A percentile compares a stretch with the other conserved stretches of the same genome.
phyloP scores from a whole-genome alignment of 1,284 basidiomycete species.

The Austroboletus novae-zelandiae region DNA sequence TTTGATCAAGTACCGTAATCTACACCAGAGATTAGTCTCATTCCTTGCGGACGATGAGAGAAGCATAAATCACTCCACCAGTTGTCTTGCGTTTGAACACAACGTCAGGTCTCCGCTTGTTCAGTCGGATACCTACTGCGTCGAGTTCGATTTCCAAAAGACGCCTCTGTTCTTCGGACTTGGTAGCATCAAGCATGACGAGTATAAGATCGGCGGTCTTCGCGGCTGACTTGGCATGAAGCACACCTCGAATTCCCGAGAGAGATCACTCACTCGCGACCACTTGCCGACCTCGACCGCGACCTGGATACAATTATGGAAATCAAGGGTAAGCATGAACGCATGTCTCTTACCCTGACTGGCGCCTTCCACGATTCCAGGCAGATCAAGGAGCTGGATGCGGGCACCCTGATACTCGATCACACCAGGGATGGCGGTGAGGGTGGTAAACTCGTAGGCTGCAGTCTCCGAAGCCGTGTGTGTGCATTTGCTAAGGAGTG shows the following conservation, averaged over 20 bases:
- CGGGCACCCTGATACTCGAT: slow-evolving; percentile 91
- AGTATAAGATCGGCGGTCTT: slow-evolving; percentile 97
- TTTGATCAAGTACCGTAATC: slow-evolving; percentile 27
- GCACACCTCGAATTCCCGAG: background rate
- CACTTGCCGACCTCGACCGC: slow-evolving; percentile 94
- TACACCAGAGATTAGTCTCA: slow-evolving; percentile 1
- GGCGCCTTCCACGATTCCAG: slow-evolving; percentile 97
- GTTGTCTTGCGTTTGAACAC: slow-evolving; percentile 85
- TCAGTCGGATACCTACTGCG: slow-evolving; percentile 94
- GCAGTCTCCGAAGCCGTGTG: slow-evolving; percentile 88
- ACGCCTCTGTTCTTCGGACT: slow-evolving; percentile 88
- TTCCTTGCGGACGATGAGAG: background rate
- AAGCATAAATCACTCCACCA: slow-evolving; percentile 70
- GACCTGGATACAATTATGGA: slow-evolving; percentile 43
- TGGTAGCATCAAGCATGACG: slow-evolving; percentile 95
- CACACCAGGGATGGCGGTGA: slow-evolving; percentile 93
- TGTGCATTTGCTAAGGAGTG: slow-evolving; percentile 88
- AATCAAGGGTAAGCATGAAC: background rate
- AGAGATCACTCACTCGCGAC: slow-evolving; percentile 62
- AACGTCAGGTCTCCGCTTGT: slow-evolving; percentile 86
- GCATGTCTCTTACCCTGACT: slow-evolving; percentile 58
- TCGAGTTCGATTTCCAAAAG: slow-evolving; percentile 92
- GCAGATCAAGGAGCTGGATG: slow-evolving; percentile 93
- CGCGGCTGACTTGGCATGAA: slow-evolving; percentile 51
- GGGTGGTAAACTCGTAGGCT: slow-evolving; percentile 95